Percentiles rank a stretch among this genome's conserved stretches.
Conservation (phyloP, 495 filamentous ascomycete genomes). For the Umbilicaria muhlenbergii region DNA sequence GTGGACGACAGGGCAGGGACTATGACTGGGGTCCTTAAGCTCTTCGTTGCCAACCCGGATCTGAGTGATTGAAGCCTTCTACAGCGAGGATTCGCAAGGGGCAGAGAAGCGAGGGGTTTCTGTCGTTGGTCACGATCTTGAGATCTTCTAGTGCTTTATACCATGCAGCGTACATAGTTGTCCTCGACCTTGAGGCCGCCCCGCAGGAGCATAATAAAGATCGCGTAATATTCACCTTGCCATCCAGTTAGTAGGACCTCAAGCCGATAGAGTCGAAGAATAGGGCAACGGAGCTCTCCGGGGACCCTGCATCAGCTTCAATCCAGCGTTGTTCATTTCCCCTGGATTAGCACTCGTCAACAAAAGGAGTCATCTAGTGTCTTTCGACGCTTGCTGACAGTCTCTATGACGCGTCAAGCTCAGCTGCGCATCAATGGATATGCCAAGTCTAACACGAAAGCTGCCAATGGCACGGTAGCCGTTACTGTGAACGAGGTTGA, state of each 20-base stretch:
- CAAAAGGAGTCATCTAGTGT: background rate
- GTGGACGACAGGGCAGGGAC: conserved; percentile 80
- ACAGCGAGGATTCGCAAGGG: no score
- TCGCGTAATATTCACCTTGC: no score
- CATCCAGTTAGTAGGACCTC: no score
- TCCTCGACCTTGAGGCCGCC: no score
- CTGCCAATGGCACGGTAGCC: conserved; percentile 1
- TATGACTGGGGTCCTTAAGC: conserved; percentile 61
- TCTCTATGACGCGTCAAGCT: no score
- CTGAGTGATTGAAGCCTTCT: conserved; percentile 37
- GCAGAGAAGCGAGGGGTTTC: no score
- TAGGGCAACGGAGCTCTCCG: no score
- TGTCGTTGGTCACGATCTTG: background rate
- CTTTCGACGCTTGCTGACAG: background rate
- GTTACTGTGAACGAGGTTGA: background rate
- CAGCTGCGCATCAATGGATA: conserved; percentile 4
- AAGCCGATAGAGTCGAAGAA: no score
- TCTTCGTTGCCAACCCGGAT: conserved; percentile 95
- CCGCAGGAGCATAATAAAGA: no score
- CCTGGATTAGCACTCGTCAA: no score
- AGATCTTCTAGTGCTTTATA: background rate
- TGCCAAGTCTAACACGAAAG: background rate
- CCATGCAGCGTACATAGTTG: background rate
- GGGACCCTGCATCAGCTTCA: background rate
- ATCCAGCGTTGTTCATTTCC: background rate